Base-by-base conservation (phyloP, 192 early-diverging fungal species). In the Mortierella alpina region DNA sequence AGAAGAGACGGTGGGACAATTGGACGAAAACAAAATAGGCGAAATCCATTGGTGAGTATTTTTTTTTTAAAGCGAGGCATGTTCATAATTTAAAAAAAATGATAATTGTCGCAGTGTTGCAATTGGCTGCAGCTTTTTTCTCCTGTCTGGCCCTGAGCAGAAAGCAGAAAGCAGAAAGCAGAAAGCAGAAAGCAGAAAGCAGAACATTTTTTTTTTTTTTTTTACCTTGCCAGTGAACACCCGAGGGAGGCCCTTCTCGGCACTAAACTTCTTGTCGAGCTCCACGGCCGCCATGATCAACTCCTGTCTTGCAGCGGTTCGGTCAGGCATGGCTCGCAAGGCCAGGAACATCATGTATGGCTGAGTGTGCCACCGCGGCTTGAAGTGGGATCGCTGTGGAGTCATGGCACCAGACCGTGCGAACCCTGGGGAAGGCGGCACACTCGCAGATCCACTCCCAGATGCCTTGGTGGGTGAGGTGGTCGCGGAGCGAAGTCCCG, bases 341-440 rank as follows among this genome's bases (percentile, higher is more conserved):
- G 94, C 93, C 69, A 97, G 67, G 66, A 94, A 93, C 78, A 97
- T 84, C 68, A 97, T 81, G 73, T 95, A 96, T 39, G 92, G 91
- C 68, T 96, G 95, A 53, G 90, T 97, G 47, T 95, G 94, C 96
- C 96, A 97, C n/a, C 95, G 84, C 18, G 95, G 95, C 64, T 80
- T 80, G 57, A 78, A 78, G 47, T 59, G 68, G 12, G 75, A 39
- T 6, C 68, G 50, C 44, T 83, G 62, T 7, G 68, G 64, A 17
- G 64, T 58, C 3, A 23, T 71, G 9, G 49, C 58, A 6, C 47
- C 41, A 20, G 49, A 42, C 9, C 58, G 58, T 22, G 62, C 45
- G 61, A 68, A 69, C 49, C 55, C 17, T 42, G 51, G 58, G 23
- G 59, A 53, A 4, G 63, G 53, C n/a, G 75, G 53, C 8, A 59